These are phyloP conservation scores for Craspedostauros australis DNA, from an alignment of 108 stramenopile genomes.

Conservation along the genomic window DNA sequence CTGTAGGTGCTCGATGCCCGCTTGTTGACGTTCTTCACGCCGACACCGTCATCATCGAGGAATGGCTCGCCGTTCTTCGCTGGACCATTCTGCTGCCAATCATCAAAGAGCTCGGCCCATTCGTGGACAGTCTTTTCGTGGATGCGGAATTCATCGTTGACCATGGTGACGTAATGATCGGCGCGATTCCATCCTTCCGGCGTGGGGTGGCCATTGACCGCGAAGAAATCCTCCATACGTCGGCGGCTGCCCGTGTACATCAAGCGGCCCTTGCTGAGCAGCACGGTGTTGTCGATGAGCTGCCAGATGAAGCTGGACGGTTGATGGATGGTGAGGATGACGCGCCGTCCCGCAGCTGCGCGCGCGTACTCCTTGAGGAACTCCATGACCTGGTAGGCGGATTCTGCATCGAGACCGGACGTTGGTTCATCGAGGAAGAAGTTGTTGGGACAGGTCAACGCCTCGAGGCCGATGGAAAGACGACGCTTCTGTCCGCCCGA, in stretches of 20 bases:
- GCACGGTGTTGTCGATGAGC: slow-evolving; percentile 45
- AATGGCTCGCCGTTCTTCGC: too few species aligned
- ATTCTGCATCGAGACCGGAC: slow-evolving; percentile 24
- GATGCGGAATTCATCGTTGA: slow-evolving; percentile 42
- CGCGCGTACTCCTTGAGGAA: slow-evolving; percentile 41
- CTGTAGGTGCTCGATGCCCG: not conserved
- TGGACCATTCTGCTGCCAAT: too few species aligned
- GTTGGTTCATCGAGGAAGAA: slow-evolving; percentile 39
- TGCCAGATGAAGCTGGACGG: slow-evolving; percentile 49
- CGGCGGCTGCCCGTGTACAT: slow-evolving; percentile 43
- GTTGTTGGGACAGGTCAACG: slow-evolving; percentile 35
- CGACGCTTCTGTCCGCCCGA: slow-evolving; percentile 72
- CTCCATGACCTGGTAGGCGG: slow-evolving; percentile 48
- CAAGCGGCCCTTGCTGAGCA: slow-evolving; percentile 42
- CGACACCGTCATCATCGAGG: slow-evolving; percentile 3
- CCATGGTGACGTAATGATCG: slow-evolving; percentile 35
- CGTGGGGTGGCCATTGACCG: slow-evolving; percentile 26
- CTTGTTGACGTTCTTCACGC: too few species aligned
- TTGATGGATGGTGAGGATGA: slow-evolving; percentile 52
- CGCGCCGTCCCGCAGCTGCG: slow-evolving; percentile 27
- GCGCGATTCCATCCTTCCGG: slow-evolving; percentile 46
- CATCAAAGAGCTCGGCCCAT: slow-evolving; percentile 23
- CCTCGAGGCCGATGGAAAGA: slow-evolving; percentile 66
- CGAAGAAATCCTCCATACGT: slow-evolving; percentile 53
- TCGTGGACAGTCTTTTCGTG: slow-evolving; percentile 31